Percentiles rank a stretch among this genome's conserved stretches.
phyloP scores from a whole-genome alignment of 805 yeast genomes.

The Candida michaelii region DNA sequence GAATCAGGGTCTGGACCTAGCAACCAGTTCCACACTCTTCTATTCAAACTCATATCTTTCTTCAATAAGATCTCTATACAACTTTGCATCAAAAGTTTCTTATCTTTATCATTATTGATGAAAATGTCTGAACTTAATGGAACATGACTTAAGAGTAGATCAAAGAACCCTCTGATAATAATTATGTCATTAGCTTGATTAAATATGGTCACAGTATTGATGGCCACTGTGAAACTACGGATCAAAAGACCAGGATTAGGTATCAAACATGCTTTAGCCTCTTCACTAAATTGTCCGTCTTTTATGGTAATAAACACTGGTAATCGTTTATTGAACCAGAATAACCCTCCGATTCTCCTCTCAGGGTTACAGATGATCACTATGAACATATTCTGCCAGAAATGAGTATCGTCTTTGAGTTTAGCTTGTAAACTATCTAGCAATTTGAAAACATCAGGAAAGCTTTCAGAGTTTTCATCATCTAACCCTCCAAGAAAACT shows the following conservation, averaged over 20 bases:
- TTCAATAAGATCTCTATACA: constrained; percentile 70
- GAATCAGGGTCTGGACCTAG: constrained; percentile 65
- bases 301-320: constrained; percentile 56
- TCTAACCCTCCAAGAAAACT: constrained; percentile 86
- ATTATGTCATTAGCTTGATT: constrained; percentile 54
- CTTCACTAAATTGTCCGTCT: constrained; percentile 34
- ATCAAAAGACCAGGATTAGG: constrained; percentile 82
- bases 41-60: constrained; percentile 90
- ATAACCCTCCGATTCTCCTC: constrained; percentile 77
- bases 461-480: constrained; percentile 87
- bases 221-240: constrained; percentile 70
- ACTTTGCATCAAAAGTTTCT: constrained; percentile 55
- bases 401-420: constrained; percentile 65
- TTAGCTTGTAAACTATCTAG: constrained; percentile 59
- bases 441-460: constrained; percentile 55
- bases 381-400: constrained; percentile 83
- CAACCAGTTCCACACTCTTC: constrained; percentile 93
- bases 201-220: constrained; percentile 40
- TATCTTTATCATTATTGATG: constrained; percentile 49
- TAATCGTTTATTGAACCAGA: constrained; percentile 65
- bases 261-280: constrained; percentile 58
- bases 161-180: constrained; percentile 85
- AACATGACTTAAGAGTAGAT: constrained; percentile 66
- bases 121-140: constrained; percentile 63
- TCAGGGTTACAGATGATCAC: constrained; percentile 79